Percentiles rank a stretch among this genome's conserved stretches.
Evolutionary conservation across 1,284 basidiomycete species (phyloP).

Genomic region (Boletus smithii): DNA sequence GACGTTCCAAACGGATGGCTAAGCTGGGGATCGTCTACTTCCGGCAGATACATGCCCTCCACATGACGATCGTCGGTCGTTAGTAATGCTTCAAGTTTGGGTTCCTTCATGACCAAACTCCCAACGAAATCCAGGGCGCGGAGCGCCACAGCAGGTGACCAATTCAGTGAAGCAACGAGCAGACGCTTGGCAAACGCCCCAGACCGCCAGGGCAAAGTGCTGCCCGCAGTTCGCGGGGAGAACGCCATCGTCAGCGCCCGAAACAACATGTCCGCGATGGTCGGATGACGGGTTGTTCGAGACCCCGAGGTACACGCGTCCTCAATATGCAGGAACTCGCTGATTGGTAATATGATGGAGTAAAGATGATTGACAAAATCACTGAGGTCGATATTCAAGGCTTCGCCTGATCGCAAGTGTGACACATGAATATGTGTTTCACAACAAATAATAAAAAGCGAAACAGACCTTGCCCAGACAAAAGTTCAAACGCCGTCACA

Average conservation of each 20-base stretch:
- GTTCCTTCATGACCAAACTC: slow-evolving; percentile 70
- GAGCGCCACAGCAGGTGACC: slow-evolving; percentile 66
- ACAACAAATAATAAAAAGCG: slow-evolving; percentile 5
- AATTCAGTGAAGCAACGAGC: slow-evolving; percentile 73
- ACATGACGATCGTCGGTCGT: slow-evolving; percentile 81
- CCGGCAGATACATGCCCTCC: slow-evolving; percentile 79
- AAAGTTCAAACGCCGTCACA: slow-evolving; percentile 92
- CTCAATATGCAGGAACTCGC: slow-evolving; percentile 52
- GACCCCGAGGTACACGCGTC: slow-evolving; percentile 26
- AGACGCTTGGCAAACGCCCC: slow-evolving; percentile 94
- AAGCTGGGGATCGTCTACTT: slow-evolving; percentile 84
- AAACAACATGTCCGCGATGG: slow-evolving; percentile 78
- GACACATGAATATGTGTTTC: slow-evolving; percentile 12
- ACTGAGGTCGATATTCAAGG: slow-evolving; percentile 90
- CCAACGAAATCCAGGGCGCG: slow-evolving; percentile 73
- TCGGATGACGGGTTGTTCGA: slow-evolving; percentile 33
- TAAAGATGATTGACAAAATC: slow-evolving; percentile 86
- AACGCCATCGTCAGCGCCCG: slow-evolving; percentile 80
- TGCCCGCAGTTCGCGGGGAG: slow-evolving; percentile 57
- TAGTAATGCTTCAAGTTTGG: slow-evolving; percentile 79
- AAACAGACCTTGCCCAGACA: slow-evolving; percentile 85
- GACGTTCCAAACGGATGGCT: slow-evolving; percentile 68
- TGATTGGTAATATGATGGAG: slow-evolving; percentile 61
- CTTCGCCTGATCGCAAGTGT: slow-evolving; percentile 63
- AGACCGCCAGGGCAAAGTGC: slow-evolving; percentile 70